Evolutionary conservation across 164 flowering plant genomes (phyloP), one percentile per base, ranked within the genome.

Genomic region (Malania oleifera): DNA sequence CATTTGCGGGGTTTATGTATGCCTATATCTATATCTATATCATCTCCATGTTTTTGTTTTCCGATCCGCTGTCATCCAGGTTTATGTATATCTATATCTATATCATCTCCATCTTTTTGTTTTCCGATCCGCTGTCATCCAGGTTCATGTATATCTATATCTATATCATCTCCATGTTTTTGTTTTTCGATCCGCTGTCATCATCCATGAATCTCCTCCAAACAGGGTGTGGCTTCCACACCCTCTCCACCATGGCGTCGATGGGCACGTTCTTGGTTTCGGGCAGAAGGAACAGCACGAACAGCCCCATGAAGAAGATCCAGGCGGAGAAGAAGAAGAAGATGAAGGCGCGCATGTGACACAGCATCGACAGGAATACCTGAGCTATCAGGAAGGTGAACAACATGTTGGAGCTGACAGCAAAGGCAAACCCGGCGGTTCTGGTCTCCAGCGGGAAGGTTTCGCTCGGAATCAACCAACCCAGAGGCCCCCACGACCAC

Each of bases 371-470:
- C 54, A 86, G 56, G 74, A 88, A 88, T 0, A 76, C 80, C 51
- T 89, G 96, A 0, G 96, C 91, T 0, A 84, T 84, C n/a, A 89
- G 1, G 73, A 82, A 86, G 0, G 97, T 87, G 74, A 68, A 79
- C 41, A 83, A 53, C 88, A 87, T 80, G 80, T 89, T 89, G 7
- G 81, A 34, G 73, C 87, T 72, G 4, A 86, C 91, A 0, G 91
- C 86, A 29, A 73, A 70, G 15, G 87, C 78, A 22, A 73, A 81
- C 0, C 93, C 93, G 0, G 84, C 73, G 0, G 89, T 69, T 37
- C 91, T 69, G 6, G 79, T 74, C 70, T 81, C 84, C 15, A 83
- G 39, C 0, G 82, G 72, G 62, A 63, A 75, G 6, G 70, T 79
- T 18, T 73, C 80, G 48, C 79, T 78, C 0, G 89, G 89, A 20